A percentile compares a stretch with the other conserved stretches of the same genome.
phyloP scores from a whole-genome alignment of 805 yeast species.

The Cyberlindnera maritima region DNA sequence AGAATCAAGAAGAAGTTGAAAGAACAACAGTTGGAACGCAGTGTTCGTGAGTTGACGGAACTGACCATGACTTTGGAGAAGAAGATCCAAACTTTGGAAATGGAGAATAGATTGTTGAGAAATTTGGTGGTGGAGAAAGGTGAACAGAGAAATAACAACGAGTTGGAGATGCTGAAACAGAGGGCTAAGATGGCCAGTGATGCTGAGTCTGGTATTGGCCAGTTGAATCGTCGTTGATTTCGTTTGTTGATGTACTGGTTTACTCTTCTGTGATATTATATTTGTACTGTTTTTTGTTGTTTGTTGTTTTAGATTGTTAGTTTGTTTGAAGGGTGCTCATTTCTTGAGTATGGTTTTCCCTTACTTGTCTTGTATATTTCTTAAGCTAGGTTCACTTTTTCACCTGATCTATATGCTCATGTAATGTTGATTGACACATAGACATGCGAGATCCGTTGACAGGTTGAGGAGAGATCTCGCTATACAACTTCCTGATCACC shows the following conservation, averaged over 20 bases:
- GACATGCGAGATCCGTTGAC: no score
- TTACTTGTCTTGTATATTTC: background rate
- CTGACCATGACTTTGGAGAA: conserved; percentile 63
- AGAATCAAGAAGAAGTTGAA: conserved; percentile 87
- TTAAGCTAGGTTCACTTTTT: no score
- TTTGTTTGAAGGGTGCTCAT: no score
- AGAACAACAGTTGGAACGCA: conserved; percentile 87
- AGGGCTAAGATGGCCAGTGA: conserved; percentile 34
- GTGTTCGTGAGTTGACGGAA: conserved; percentile 69
- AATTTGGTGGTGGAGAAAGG: conserved; percentile 82
- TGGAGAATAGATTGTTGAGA: conserved; percentile 87
- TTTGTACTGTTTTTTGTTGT: no score
- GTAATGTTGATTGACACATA: no score
- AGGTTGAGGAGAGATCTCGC: no score
- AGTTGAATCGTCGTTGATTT: background rate
- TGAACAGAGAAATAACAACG: conserved; percentile 48
- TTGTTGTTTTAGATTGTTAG: no score
- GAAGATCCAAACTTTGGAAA: conserved; percentile 78
- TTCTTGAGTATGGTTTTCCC: background rate
- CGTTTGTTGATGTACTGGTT: no score
- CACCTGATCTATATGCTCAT: no score
- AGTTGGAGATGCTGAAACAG: conserved; percentile 50
- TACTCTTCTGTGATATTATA: no score
- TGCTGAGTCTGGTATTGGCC: conserved; percentile 1
- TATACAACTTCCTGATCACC: no score